These are phyloP conservation scores for Eustoma russellianum DNA, from an alignment of 257 asterid genomes.

Conservation along the genomic window DNA sequence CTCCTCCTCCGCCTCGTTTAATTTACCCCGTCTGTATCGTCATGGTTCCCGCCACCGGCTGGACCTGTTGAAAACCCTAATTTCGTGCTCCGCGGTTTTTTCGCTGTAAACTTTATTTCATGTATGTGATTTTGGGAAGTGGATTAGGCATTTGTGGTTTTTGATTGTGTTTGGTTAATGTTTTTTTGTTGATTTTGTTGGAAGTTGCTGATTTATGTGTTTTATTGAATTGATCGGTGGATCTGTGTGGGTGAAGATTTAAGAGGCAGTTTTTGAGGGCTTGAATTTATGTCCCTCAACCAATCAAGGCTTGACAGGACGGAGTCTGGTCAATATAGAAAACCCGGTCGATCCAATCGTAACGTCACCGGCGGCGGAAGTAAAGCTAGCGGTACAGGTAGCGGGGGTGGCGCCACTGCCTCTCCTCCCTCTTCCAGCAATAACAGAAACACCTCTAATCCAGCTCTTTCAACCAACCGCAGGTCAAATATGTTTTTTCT, in stretches of 20 bases:
- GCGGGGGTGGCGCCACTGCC: constrained; percentile 33
- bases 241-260: constrained; percentile 22
- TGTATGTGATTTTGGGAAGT: too few relatives aligned
- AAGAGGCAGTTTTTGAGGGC: constrained; percentile 17
- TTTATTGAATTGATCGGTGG: constrained; percentile 38
- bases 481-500: constrained; percentile 15
- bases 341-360: constrained; percentile 32
- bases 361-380: constrained; percentile 20
- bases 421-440: constrained; percentile 14
- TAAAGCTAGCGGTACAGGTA: constrained; percentile 14
- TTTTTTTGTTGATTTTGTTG: neutral
- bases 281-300: constrained; percentile 37
- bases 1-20: constrained; percentile 8
- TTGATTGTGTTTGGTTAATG: neutral
- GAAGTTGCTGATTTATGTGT: constrained; percentile 12
- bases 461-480: constrained; percentile 18
- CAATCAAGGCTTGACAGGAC: constrained; percentile 35
- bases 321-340: constrained; percentile 28
- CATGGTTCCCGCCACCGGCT: constrained; percentile 43
- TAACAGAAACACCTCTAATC: constrained; percentile 1
- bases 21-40: constrained; percentile 4
- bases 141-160: neutral
- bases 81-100: neutral
- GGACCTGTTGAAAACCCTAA: constrained; percentile 36
- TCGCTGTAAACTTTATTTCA: too few relatives aligned